Conservation (phyloP, 441 rosid genomes). For the Arabidopsis hybrid region DNA sequence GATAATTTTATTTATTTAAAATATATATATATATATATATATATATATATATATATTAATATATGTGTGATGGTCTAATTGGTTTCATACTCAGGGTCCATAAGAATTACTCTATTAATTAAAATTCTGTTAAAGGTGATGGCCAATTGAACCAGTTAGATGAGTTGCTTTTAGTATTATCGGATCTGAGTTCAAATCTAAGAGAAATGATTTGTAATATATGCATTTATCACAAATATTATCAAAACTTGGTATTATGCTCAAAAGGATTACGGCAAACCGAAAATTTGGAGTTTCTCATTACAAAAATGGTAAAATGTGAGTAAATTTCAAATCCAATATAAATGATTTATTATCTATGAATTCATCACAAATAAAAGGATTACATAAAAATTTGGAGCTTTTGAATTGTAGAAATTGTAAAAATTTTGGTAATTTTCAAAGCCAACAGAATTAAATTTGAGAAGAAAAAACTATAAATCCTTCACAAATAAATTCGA, state of each 20-base stretch:
- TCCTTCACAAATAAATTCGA: neutral
- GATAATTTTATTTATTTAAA: slow-evolving; percentile 26
- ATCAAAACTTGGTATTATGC: neutral
- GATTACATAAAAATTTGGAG: too few species aligned
- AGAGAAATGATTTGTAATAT: neutral
- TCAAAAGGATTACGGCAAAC: neutral
- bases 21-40: too few species aligned
- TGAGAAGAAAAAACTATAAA: neutral
- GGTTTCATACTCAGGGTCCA: slow-evolving; percentile 41
- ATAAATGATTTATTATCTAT: too few species aligned
- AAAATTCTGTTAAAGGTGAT: slow-evolving; percentile 18
- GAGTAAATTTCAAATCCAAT: neutral
- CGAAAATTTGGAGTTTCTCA: neutral
- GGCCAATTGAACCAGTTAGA: slow-evolving; percentile 10
- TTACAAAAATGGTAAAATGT: neutral
- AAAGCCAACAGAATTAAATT: neutral
- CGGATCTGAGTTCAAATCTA: slow-evolving; percentile 21
- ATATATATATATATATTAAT: too few species aligned
- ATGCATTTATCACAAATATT: neutral
- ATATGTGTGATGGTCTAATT: slow-evolving; percentile 23
- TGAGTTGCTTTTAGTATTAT: slow-evolving; percentile 24
- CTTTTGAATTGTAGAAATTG: too few species aligned
- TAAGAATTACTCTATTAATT: slow-evolving; percentile 12
- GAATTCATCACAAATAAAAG: too few species aligned
- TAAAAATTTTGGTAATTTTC: too few species aligned